Evolutionary conservation across 176 grass and related monocot genomes (phyloP), one percentile per base, ranked within the genome.

Genomic region (Panicum miliaceum): DNA sequence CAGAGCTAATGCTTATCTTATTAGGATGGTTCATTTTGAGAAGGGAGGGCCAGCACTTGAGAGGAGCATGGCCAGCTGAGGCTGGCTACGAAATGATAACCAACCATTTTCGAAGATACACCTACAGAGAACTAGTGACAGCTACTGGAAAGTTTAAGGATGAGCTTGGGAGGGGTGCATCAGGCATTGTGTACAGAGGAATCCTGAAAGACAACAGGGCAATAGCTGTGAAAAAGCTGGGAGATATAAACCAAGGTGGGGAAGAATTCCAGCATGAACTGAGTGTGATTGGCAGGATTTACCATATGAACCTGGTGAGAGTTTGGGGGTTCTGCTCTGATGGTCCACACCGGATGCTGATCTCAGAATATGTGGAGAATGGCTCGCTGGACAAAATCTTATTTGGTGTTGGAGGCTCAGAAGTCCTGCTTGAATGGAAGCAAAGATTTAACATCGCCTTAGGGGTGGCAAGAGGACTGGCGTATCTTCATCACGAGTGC

Each of bases 1-100:
- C 76, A 4, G 73, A 88, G 73, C 0, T 88, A 11, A 18, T 64
- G 10, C 85, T 89, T 64, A 12, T 79, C 20, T 9, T 11, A 43
- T 45, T 76, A 37, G 82, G 82, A 64, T 90, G 82, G 77, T 82
- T 90, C 62, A 35, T 76, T 40, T 75, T 89, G 60, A 69, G 63
- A 53, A 81, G 43, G 73, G 63, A 85, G n/a, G 14, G 37, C 0
- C 62, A 8, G 6, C 63, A 47, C 37, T 47, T 81, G 26, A 50
- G 69, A 57, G 68, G 77, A 57, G 68, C 65, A 75, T 86, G 85
- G 85, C 58, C 69, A 80, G 76, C 47, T 22, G 88, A 84, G 76
- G 65, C 25, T 20, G 67, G 86, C 3, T 81, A 88, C 54, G 76
- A 76, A 60, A 82, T 82, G 79, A 26, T 77, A 68, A 59, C 83